Base-by-base conservation (phyloP, 306 rosid genomes). In the Malus orientalis region DNA sequence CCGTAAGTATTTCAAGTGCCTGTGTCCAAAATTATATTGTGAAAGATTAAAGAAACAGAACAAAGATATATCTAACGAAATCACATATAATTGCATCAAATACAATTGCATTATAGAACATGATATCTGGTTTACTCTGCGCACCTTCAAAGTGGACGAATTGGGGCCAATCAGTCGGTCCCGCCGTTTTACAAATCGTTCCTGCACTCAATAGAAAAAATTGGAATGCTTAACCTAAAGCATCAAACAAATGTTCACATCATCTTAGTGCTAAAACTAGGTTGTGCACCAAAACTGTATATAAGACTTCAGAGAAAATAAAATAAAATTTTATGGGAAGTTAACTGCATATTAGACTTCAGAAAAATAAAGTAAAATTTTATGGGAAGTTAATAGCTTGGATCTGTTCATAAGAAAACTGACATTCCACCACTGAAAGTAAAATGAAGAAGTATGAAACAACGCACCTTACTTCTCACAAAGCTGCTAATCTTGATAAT, bases 151-250 rank as follows among this genome's bases (percentile, higher is more conserved):
- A 63, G 97, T 94, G 74, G 96, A 86, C 57, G 93, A 85, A 83
- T 90, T 92, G 59, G 98, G 96, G 55, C 98, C 98, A 72, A 94
- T 77, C 54, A 94, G 93, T 79, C 91, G 97, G 36, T 90, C 89
- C 76, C 98, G 86, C 77, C 98, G 79, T 82, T 90, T 94, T 30
- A 94, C 90, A 75, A 94, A 90, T 53, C 93, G 90, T 73, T 92
- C 98, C 98, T 94, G 88, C 79, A 88, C 33, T 70, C 40, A 62
- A 27, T 32, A 13, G 16, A 77, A 51, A 51, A 61, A 29, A 45
- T 74, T 44, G 51, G 25, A 44, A 27, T 1, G 40, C 42, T n/a
- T 32, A 55, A 57, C 62, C 29, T 57, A 15, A 49, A 49, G 55
- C 55, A 49, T 49, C 55, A 49, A 49, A 49, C 55, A 49, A 15